Base-by-base conservation (phyloP, 2,329 filamentous ascomycete species). In the Coleophoma crateriformis region DNA sequence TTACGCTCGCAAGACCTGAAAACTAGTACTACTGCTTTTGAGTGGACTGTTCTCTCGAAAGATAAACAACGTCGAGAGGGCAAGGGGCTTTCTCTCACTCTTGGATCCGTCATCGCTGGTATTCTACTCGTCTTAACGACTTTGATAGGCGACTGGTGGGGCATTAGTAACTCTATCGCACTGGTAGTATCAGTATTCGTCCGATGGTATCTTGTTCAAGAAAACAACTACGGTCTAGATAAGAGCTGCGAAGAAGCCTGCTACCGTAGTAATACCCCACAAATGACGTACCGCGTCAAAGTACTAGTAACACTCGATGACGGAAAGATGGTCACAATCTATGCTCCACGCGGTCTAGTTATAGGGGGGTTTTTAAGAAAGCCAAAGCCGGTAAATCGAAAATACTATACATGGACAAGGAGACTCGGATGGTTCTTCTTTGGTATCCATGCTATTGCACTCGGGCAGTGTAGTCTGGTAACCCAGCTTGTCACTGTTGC, bases 1-100 rank as follows among this genome's bases (percentile, higher is more conserved):
- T 19, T 55, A 11, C 20, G 13, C 32, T 46, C 46, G 6, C 46
- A 51, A 39, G 35, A 43, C 13, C 40, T 51, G 20, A 48, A 44
- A 5, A 46, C 33, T 35, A 50, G 43, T 12, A 46, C 38, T 41
- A 46, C 48, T 40, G 48, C 41, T n/a, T 41, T 46, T 32, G 35
- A 50, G 38, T 50, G 43, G 48, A 33, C 42, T 22, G 44, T 40
- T 14, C 33, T 32, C 6, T 22, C 33, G 35, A 20, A 22, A 6
- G 41, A 20, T 19, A 41, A 35, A 32, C 38, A 42, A 33, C 33
- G 42, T 19, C 32, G 33, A 4, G 43, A 40, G 41, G 11, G 37
- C 15, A 48, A 35, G 33, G 32, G 41, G 27, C 33, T 34, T 22
- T 10, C 45, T 3, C 19, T 17, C 12, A 27, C 34, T 12, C 19